Evolutionary conservation across 2,329 filamentous ascomycete genomes (phyloP), one percentile per base, ranked within the genome.

Genomic region (Stromatinia cepivora): DNA sequence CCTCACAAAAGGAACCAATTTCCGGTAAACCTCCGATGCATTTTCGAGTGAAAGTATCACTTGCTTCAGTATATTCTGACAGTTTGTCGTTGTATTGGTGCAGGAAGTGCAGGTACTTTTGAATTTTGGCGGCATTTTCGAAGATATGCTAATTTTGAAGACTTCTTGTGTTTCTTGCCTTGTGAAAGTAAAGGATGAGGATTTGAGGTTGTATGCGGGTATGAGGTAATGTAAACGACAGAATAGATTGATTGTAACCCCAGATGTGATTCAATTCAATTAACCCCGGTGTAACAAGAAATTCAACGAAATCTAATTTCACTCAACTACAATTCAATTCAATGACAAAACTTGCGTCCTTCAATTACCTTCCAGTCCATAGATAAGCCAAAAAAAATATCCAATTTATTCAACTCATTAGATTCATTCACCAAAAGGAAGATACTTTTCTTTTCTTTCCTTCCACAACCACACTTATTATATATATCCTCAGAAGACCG

Each of bases 91-190:
- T 13, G 52, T 61, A 13, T 59, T 42, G 22, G 4, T 34, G 36
- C 65, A 67, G 25, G 65, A 50, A 9, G 4, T 20, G 54, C 65
- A 67, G 13, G n/a, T 34, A 45, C 31, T 63, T 42, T 17, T 22
- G 11, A 20, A 31, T 39, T 56, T 28, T 67, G 65, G 65, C 36
- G 65, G 65, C 65, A 67, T 67, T 2, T 61, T 46, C 17, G 57
- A n/a, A 9, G 1, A 5, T 45, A 0, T 28, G 10, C 11, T 53
- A 25, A n/a, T 46, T 46, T 2, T 10, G 52, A 48, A 34, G 50
- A 36, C 6, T 45, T 1, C n/a, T 31, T 28, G 4, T 28, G 4
- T 45, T 28, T 28, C 9, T 20, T 13, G 57, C 25, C 15, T 28
- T 7, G 25, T 13, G 20, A 9, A 59, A 45, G 31, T 39, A 7